A percentile compares a stretch with the other conserved stretches of the same genome.
Evolutionary conservation across 352 stramenopile genomes (phyloP).

Genomic region (Elongisporangium anandrum): DNA sequence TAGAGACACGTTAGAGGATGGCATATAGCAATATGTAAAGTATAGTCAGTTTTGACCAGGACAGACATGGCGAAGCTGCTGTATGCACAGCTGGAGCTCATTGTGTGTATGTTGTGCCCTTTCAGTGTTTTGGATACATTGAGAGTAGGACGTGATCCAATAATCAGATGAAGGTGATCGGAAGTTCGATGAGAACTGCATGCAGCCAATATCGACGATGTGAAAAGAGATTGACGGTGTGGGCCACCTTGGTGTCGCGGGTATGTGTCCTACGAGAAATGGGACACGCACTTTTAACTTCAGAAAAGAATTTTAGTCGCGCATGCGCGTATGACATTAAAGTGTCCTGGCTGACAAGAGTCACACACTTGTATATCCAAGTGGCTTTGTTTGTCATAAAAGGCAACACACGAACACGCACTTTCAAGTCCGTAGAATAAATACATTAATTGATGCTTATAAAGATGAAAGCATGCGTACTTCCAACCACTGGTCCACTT

Average conservation of each 20-base stretch:
- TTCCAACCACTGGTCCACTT: not conserved
- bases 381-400: not conserved
- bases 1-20: slow-evolving; percentile 13
- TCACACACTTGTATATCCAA: not conserved
- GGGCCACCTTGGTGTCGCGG: too few species aligned
- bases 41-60: not conserved
- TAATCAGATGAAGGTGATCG: not conserved
- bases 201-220: not conserved
- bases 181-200: not conserved
- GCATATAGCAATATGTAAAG: slow-evolving; percentile 1
- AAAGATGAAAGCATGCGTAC: not conserved
- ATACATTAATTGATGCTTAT: not conserved
- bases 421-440: not conserved
- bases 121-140: not conserved
- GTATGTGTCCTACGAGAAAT: not conserved
- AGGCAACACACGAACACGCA: not conserved
- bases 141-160: not conserved
- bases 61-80: not conserved
- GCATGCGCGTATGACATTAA: not conserved
- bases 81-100: not conserved
- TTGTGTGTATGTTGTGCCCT: not conserved
- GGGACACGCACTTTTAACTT: not conserved
- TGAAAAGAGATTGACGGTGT: too few species aligned
- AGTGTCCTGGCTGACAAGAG: not conserved
- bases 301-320: not conserved